Percentiles rank a stretch among this genome's conserved stretches.
Evolutionary conservation across 192 early-diverging fungal genomes (phyloP).

Genomic region (Radiomyces spectabilis): DNA sequence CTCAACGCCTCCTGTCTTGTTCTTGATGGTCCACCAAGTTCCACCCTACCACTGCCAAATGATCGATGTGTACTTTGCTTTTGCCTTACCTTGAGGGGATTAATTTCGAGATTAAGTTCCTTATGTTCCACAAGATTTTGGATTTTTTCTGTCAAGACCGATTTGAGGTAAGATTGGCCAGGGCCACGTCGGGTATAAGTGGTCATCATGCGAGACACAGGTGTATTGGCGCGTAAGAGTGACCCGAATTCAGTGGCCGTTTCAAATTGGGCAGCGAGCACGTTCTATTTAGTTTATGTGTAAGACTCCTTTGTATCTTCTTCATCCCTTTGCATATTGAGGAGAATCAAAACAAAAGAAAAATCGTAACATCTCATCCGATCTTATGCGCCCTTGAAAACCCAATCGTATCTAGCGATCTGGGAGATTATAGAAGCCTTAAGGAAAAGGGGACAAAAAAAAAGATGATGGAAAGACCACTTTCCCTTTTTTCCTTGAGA

Average conservation of each 20-base stretch:
- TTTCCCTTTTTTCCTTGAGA: too few species aligned
- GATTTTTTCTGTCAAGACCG: slow-evolving; percentile 74
- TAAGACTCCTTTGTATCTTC: too few species aligned
- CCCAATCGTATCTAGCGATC: too few species aligned
- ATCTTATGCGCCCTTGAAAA: too few species aligned
- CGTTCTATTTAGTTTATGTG: slow-evolving; percentile 34
- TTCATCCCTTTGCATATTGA: not conserved
- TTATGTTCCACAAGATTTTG: slow-evolving; percentile 71
- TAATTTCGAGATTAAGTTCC: slow-evolving; percentile 88
- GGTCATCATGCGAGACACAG: slow-evolving; percentile 97
- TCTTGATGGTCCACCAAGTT: too few species aligned
- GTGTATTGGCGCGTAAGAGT: slow-evolving; percentile 96
- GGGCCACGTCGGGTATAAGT: slow-evolving; percentile 92
- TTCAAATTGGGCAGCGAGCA: slow-evolving; percentile 88
- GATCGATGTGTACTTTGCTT: not conserved
- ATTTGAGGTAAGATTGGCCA: slow-evolving; percentile 89
- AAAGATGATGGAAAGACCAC: slow-evolving; percentile 23
- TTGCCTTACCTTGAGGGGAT: slow-evolving; percentile 73
- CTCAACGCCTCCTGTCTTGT: too few species aligned
- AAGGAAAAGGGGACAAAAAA: slow-evolving; percentile 23
- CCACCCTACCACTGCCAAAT: too few species aligned
- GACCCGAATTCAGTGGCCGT: slow-evolving; percentile 81
- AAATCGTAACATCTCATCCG: too few species aligned
- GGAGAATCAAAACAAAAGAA: not conserved
- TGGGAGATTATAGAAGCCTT: too few species aligned